Conservation (phyloP, 768 basidiomycete species). For the Collybiopsis luxurians region DNA sequence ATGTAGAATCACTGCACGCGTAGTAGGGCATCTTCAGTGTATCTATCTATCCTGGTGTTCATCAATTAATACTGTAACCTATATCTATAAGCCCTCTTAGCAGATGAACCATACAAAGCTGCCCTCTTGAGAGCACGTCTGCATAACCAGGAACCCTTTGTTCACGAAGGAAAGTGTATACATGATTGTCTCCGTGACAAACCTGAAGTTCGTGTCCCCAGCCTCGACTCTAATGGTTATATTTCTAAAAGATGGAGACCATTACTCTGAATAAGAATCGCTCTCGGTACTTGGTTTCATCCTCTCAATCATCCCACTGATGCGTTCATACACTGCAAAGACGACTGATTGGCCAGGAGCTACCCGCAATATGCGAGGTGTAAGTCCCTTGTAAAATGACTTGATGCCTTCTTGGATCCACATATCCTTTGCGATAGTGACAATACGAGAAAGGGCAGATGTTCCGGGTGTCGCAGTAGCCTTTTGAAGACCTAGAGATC, state of each 20-base stretch:
- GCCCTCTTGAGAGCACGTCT: too few relatives aligned
- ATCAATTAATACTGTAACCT: neutral
- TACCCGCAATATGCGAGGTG: constrained; percentile 91
- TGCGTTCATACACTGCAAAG: constrained; percentile 94
- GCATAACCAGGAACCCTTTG: too few relatives aligned
- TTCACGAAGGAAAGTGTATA: too few relatives aligned
- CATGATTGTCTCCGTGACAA: too few relatives aligned
- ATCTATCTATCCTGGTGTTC: neutral
- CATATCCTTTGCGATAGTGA: constrained; percentile 85
- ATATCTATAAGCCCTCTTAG: too few relatives aligned
- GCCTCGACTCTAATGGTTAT: too few relatives aligned
- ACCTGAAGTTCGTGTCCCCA: too few relatives aligned
- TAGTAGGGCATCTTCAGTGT: neutral
- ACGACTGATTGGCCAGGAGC: constrained; percentile 97
- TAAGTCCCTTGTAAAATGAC: constrained; percentile 99
- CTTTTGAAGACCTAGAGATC: constrained; percentile 76
- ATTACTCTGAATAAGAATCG: constrained; percentile 73
- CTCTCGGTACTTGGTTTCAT: constrained; percentile 52
- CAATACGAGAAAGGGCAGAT: constrained; percentile 76
- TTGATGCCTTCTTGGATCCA: constrained; percentile 84
- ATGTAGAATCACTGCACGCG: constrained; percentile 44
- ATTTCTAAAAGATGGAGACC: too few relatives aligned
- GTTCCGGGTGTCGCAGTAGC: constrained; percentile 70
- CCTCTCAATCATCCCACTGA: constrained; percentile 71
- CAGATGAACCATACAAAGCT: too few relatives aligned